Conservation (phyloP, 805 yeast genomes). For the Sugiyamaella smithiae region DNA sequence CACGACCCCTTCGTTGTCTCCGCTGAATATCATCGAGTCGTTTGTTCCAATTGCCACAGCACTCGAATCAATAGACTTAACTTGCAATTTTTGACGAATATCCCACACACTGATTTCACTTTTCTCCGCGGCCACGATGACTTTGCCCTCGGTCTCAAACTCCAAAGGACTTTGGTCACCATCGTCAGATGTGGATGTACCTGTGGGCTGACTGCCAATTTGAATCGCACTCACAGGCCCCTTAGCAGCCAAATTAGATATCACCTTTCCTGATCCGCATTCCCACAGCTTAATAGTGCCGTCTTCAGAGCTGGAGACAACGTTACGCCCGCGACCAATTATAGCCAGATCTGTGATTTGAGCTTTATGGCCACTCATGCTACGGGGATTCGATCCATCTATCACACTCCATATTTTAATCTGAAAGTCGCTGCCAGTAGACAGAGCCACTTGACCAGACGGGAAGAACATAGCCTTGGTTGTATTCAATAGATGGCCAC, state of each 20-base stretch:
- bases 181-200: constrained; percentile 6
- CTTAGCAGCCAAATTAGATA: constrained; percentile 42
- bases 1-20: constrained; percentile 6
- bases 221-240: constrained; percentile 26
- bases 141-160: constrained; percentile 45
- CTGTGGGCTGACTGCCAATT: not conserved
- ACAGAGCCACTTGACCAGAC: constrained; percentile 57
- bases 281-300: constrained; percentile 68
- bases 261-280: constrained; percentile 51
- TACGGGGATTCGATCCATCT: constrained; percentile 49
- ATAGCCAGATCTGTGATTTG: constrained; percentile 49
- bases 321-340: constrained; percentile 65
- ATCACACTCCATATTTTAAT: constrained; percentile 59
- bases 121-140: constrained; percentile 38
- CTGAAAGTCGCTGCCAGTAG: constrained; percentile 57
- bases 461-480: constrained; percentile 53
- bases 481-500: constrained; percentile 54
- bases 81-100: constrained; percentile 3
- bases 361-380: constrained; percentile 49
- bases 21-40: constrained; percentile 6
- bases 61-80: not conserved
- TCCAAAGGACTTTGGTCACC: constrained; percentile 30
- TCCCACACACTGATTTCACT: constrained; percentile 28
- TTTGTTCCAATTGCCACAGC: constrained; percentile 6
- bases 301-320: constrained; percentile 51